phyloP scores from a whole-genome alignment of 2,329 filamentous ascomycete genomes.

The Neopestalotiopsis rosae region DNA sequence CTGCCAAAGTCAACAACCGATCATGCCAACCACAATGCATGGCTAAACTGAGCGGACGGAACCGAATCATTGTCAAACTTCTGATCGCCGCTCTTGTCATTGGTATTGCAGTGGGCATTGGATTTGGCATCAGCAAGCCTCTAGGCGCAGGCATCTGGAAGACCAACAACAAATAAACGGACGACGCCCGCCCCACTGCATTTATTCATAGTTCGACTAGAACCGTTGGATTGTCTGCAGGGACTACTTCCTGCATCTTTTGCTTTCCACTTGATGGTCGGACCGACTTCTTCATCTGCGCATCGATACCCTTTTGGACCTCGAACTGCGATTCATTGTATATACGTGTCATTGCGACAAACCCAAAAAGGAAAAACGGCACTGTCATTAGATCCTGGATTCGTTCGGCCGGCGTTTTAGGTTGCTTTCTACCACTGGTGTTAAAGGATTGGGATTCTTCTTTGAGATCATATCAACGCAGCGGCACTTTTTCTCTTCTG shows the following conservation, averaged over 20 bases:
- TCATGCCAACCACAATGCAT: constrained; percentile 54
- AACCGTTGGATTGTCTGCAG: background rate
- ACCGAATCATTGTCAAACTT: constrained; percentile 60
- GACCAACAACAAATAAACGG: constrained; percentile 34
- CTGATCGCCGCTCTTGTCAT: constrained; percentile 57
- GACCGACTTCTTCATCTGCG: constrained; percentile 24
- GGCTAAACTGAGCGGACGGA: constrained; percentile 58
- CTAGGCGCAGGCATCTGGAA: constrained; percentile 65
- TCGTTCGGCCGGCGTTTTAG: constrained; percentile 27
- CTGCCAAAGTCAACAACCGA: constrained; percentile 54
- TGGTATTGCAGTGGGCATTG: constrained; percentile 59
- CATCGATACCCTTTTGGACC: constrained; percentile 30
- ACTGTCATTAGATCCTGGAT: constrained; percentile 23
- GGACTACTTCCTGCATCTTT: background rate
- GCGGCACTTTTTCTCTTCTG: constrained; percentile 1
- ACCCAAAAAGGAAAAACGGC: constrained; percentile 22
- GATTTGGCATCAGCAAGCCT: constrained; percentile 66
- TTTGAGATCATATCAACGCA: constrained; percentile 17
- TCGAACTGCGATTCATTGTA: constrained; percentile 24
- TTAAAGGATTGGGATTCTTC: constrained; percentile 20
- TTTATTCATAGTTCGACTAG: background rate
- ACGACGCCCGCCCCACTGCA: background rate
- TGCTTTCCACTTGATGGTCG: constrained; percentile 19
- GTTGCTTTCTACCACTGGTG: constrained; percentile 22
- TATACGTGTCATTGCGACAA: constrained; percentile 26